These are phyloP conservation scores for Agaricales sp. DNA, from an alignment of 1,284 basidiomycete species.

Conservation along the genomic window DNA sequence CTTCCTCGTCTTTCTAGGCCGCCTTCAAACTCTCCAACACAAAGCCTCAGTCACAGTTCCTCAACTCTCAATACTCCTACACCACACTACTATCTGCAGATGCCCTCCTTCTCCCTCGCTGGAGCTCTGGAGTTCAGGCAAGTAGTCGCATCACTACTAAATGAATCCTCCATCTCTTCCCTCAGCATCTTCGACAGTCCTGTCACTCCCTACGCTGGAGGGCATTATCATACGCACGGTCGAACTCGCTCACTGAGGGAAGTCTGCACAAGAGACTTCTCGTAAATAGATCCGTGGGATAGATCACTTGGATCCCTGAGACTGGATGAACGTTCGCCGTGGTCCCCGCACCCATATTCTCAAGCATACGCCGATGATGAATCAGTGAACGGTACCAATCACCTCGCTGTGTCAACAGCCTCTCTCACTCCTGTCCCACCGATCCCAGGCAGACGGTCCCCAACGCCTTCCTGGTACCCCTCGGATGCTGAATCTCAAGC, in stretches of 20 bases:
- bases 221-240: slow-evolving; percentile 45
- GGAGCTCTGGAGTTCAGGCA: slow-evolving; percentile 92
- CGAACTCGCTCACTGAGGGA: too few relatives aligned
- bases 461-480: slow-evolving; percentile 42
- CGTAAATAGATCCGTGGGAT: slow-evolving; percentile 36
- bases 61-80: slow-evolving; percentile 25
- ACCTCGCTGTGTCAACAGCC: background rate
- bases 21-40: slow-evolving; percentile 17
- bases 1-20: slow-evolving; percentile 19
- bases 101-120: slow-evolving; percentile 83
- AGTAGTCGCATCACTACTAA: slow-evolving; percentile 72
- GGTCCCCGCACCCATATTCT: slow-evolving; percentile 17
- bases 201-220: slow-evolving; percentile 59
- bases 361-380: too few relatives aligned
- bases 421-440: background rate
- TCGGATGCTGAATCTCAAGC: slow-evolving; percentile 36
- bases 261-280: slow-evolving; percentile 13
- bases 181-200: slow-evolving; percentile 60
- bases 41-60: slow-evolving; percentile 9
- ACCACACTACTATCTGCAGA: slow-evolving; percentile 31
- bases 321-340: slow-evolving; percentile 33
- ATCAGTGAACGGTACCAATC: slow-evolving; percentile 12
- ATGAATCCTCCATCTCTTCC: slow-evolving; percentile 46
- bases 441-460: slow-evolving; percentile 10
- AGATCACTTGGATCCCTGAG: slow-evolving; percentile 33